Conservation (phyloP, 1,284 basidiomycete species). For the Malassezia equina region DNA sequence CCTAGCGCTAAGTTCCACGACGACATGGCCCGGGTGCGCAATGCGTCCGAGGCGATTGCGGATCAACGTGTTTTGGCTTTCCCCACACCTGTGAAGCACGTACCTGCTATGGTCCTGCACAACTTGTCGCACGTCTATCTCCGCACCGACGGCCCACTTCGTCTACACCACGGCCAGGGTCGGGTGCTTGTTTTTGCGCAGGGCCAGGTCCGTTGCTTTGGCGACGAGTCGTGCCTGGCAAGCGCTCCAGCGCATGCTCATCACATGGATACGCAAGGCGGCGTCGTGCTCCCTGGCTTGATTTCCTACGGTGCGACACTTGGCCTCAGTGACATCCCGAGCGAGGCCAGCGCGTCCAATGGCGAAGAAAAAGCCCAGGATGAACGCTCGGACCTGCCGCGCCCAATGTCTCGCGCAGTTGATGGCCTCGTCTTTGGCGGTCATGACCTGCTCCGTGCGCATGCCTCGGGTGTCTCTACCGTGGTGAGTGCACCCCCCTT, state of each 20-base stretch:
- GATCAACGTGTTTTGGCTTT: slow-evolving; percentile 23
- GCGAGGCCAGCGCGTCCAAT: slow-evolving; percentile 26
- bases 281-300: slow-evolving; percentile 16
- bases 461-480: slow-evolving; percentile 56
- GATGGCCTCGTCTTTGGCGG: slow-evolving; percentile 35
- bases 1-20: background rate
- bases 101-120: slow-evolving; percentile 21
- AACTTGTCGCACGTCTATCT: slow-evolving; percentile 24
- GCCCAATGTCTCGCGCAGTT: slow-evolving; percentile 20
- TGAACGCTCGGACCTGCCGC: background rate
- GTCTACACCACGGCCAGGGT: background rate
- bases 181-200: slow-evolving; percentile 19
- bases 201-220: slow-evolving; percentile 24
- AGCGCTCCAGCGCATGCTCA: background rate
- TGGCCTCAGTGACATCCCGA: slow-evolving; percentile 33
- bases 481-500: slow-evolving; percentile 51
- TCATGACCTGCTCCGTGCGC: slow-evolving; percentile 44
- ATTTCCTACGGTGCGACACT: slow-evolving; percentile 31
- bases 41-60: slow-evolving; percentile 21
- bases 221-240: slow-evolving; percentile 2
- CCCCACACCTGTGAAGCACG: slow-evolving; percentile 18
- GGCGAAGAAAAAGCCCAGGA: no score
- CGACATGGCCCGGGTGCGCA: slow-evolving; percentile 26
- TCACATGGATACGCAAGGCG: slow-evolving; percentile 21
- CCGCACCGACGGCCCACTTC: background rate